phyloP scores from a whole-genome alignment of 139 green algal species.

The Chlamydomonas sphaeroides region DNA sequence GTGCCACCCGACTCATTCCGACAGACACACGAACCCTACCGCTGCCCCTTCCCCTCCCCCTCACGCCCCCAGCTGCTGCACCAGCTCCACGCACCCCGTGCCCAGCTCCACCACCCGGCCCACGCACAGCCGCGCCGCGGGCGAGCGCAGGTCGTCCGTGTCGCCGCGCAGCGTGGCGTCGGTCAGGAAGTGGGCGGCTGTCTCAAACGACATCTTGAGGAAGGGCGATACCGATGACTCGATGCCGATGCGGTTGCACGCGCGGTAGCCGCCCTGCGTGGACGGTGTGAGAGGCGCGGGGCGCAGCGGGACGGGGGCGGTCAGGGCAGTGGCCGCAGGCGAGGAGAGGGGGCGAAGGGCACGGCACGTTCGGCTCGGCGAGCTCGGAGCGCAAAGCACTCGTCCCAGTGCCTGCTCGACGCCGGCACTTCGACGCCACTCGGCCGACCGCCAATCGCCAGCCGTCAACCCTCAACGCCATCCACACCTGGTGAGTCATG shows the following conservation, averaged over 20 bases:
- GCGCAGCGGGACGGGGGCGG: no score
- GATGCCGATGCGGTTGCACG: constrained; percentile 94
- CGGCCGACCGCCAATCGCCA: no score
- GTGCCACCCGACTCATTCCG: no score
- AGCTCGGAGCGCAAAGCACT: no score
- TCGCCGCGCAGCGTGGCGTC: constrained; percentile 86
- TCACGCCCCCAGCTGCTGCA: constrained; percentile 7
- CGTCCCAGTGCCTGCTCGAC: no score
- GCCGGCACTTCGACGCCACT: no score
- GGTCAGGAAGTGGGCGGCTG: constrained; percentile 91
- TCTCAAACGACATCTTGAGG: constrained; percentile 99
- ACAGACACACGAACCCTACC: no score
- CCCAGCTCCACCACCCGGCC: constrained; percentile 78
- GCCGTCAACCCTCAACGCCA: no score
- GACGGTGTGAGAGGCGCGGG: neutral
- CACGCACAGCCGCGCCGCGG: constrained; percentile 81
- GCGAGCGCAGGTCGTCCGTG: constrained; percentile 76
- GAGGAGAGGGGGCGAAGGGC: no score
- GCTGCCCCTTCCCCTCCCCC: no score
- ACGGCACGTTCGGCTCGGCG: no score
- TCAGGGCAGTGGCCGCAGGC: no score
- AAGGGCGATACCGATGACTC: constrained; percentile 87
- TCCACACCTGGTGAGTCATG: constrained; percentile 98
- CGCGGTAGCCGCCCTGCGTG: constrained; percentile 78
- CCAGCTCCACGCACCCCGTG: constrained; percentile 68